These are phyloP conservation scores for Skeletonema marinoi DNA, from an alignment of 108 stramenopile species.

Conservation along the genomic window DNA sequence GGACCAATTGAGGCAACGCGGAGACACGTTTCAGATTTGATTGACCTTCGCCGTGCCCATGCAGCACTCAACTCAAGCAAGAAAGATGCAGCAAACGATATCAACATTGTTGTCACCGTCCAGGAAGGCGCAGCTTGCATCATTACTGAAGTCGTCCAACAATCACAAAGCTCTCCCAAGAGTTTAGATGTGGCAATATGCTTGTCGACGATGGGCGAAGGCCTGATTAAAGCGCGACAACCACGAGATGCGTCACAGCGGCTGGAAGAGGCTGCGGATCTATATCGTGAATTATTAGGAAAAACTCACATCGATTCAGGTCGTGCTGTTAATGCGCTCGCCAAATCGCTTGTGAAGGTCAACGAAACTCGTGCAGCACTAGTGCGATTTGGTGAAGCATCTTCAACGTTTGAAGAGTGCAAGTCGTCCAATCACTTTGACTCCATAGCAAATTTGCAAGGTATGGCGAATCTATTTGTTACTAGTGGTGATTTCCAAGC, in stretches of 20 bases:
- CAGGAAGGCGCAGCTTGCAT: conserved; percentile 76
- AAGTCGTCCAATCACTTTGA: conserved; percentile 80
- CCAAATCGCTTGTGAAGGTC: conserved; percentile 78
- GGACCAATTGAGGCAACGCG: conserved; percentile 82
- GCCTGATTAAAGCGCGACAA: conserved; percentile 73
- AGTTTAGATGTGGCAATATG: conserved; percentile 79
- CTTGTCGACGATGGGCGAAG: conserved; percentile 84
- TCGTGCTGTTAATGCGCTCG: conserved; percentile 69
- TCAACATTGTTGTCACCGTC: conserved; percentile 67
- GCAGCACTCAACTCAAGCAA: conserved; percentile 4
- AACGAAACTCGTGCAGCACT: conserved; percentile 77
- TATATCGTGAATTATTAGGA: conserved; percentile 76
- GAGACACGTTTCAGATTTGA: conserved; percentile 79
- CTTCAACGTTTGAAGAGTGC: conserved; percentile 82
- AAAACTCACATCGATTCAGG: conserved; percentile 69
- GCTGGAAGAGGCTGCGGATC: conserved; percentile 74
- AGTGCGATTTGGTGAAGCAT: conserved; percentile 81
- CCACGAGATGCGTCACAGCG: conserved; percentile 79
- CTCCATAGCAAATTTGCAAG: conserved; percentile 83
- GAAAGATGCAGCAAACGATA: conserved; percentile 14
- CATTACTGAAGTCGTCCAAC: conserved; percentile 65
- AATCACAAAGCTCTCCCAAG: conserved; percentile 53
- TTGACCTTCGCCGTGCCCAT: conserved; percentile 67
- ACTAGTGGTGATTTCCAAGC: conserved; percentile 82
- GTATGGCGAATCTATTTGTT: conserved; percentile 76